Base-by-base conservation (phyloP, 106 monocot species). In the Amphibolis antarctica region DNA sequence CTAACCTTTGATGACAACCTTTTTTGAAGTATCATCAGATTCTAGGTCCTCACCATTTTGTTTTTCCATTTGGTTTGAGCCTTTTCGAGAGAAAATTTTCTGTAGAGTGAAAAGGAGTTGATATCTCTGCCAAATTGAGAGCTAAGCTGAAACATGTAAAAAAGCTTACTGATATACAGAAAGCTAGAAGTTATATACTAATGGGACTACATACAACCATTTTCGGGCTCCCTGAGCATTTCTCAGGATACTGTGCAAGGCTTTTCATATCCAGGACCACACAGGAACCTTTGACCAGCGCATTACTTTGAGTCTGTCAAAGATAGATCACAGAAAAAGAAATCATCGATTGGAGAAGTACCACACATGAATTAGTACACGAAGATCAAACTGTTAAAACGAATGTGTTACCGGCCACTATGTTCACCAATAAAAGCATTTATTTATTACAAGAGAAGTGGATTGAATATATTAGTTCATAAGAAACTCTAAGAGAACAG, bases 11-110 rank as follows among this genome's bases (percentile, higher is more conserved):
- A 85, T 58, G 10, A 83, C 28, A 24, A 93, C 62, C 67, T 83
- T 88, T 72, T 86, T 86, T 10, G 76, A 58, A 47, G 73, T 62
- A 62, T 83, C 86, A 53, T 87, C 83, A 20, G 65, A 19, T 60
- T 87, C 80, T 56, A 80, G 68, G 24, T 87, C 83, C 46, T 83
- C 86, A 47, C 67, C 61, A 29, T 29, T 62, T 44, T 77, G 76
- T 55, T 75, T 85, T 13, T 93, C 92, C 77, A 79, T 72, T 24
- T 77, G 78, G 46, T 61, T 77, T 43, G 86, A 89, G 20, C 88
- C 78, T 55, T 93, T 93, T 25, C 93, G 85, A 45, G 86, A 83
- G 14, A 88, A 81, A 31, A 72, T 81, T 72, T 86, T 85, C 93
- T 93, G 70, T 28, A 68, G 54, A 46, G 48, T 21, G 12, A 42